Base-by-base conservation (phyloP, 2,329 filamentous ascomycete species). In the Aspergillus vadensis region DNA sequence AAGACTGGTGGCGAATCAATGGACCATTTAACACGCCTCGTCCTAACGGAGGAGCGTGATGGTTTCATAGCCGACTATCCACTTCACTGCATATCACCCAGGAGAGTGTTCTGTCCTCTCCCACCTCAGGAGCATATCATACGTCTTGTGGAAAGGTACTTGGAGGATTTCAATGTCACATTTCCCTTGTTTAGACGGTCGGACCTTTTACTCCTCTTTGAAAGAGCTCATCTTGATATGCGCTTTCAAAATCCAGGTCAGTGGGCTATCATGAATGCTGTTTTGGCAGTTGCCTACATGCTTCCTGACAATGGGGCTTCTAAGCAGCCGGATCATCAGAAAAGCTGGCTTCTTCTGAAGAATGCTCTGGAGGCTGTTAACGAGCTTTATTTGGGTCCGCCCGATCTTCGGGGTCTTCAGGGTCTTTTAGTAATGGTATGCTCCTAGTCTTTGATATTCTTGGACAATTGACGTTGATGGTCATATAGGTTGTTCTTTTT, bases 301-400 rank as follows among this genome's bases (percentile, higher is more conserved):
- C 58, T 62, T 14, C 63, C 54, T 17, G 52, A 49, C 5, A 27
- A 48, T 17, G 19, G 52, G 7, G 52, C 2, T 7, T 19, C 39
- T 19, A 49, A 36, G 6, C 54, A 59, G 41, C 38, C 50, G 8
- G 61, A 62, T 32, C 56, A 62, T 44, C 53, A 65, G 41, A 59
- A 57, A 38, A 61, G 63, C 38, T 62, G 61, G 57, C 51, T 65
- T 7, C 65, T 62, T 17, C 62, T 67, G 10, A 65, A 67, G 44
- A 63, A 63, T 25, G 65, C 63, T 1, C 25, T 67, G 17, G 53
- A 57, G 3, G 49, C 56, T 7, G 56, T 65, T 4, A 63, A 61
- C 53, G 56, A 62, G 19, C 51, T 67, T 23, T 57, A 57, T 19
- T 56, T 67, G 8, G 53, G 61, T 12, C 58, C 63, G 15, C 63